A percentile compares a stretch with the other conserved stretches of the same genome.
Evolutionary conservation across 345 rosid species (phyloP).

Genomic region (Microcos paniculata): DNA sequence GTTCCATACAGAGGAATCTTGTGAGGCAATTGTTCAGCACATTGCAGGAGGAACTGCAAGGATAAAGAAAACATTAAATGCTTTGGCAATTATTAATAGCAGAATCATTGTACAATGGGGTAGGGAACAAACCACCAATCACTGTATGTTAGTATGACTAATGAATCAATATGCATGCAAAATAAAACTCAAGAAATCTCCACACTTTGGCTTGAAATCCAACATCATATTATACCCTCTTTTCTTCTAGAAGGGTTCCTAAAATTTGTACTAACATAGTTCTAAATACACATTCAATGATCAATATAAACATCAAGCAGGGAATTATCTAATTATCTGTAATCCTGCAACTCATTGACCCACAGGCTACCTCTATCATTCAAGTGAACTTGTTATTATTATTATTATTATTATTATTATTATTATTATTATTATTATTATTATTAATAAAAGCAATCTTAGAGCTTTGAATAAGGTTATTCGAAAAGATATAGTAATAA

Average conservation of each 20-base stretch:
- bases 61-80: constrained; percentile 18
- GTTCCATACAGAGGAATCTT: constrained; percentile 87
- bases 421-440: too few species aligned
- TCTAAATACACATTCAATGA: not conserved
- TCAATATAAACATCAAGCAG: not conserved
- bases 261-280: not conserved
- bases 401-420: too few species aligned
- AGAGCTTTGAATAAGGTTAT: not conserved
- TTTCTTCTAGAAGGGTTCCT: not conserved
- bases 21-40: constrained; percentile 92
- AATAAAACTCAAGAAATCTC: not conserved
- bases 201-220: not conserved
- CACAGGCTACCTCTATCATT: not conserved
- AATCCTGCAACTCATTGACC: not conserved
- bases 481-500: not conserved
- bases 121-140: not conserved
- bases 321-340: not conserved
- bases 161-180: not conserved
- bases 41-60: constrained; percentile 75
- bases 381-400: not conserved
- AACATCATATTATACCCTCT: not conserved
- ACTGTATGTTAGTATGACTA: not conserved
- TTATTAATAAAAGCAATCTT: not conserved
- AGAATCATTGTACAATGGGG: not conserved
- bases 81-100: not conserved